Evolutionary conservation across 2,329 filamentous ascomycete genomes (phyloP), one percentile per base, ranked within the genome.

Genomic region (Podosphaera fusca): DNA sequence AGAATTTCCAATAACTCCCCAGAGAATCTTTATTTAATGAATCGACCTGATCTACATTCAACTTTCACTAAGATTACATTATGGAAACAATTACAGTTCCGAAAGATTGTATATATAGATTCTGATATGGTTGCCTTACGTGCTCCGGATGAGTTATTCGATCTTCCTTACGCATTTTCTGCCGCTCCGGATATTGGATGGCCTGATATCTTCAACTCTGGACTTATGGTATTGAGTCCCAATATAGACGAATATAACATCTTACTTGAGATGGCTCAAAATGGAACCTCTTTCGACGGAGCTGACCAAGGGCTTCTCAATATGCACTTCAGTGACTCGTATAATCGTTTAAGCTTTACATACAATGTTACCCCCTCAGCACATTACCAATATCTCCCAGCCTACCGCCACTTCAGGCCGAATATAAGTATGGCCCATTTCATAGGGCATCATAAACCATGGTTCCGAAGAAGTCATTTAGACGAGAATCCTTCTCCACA

Each of bases 161-260:
- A 82, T 58, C 68, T 81, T 31, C 65, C 72, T 3, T 71, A 79
- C 53, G 66, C 74, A 56, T 82, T 83, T 67, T 77, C 79, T 46
- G 81, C 92, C 1, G 88, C 86, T 9, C 89, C 92, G 36, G 92
- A 98, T 69, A 88, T 96, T 64, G 92, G 92, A 63, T 98, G 92
- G 92, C 92, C 92, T 38, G 92, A 98, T 71, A 79, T 89, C 60
- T 96, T 96, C 80, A 98, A 98, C 71, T 88, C 85, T n/a, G 92
- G 92, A 65, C 81, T 98, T 64, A 94, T 98, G 87, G 87, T 88
- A 40, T 71, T 98, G 59, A 83, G 77, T 14, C 92, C 92, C 38
- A 84, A 90, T 70, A 74, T 89, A 77, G 84, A 83, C 58, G 89
- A 94, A 63, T 96, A 89, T 70, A 83, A 87, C 70, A 85, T 87